Evolutionary conservation across 306 rosid genomes (phyloP).

Genomic region (Gastrolobium villosum): DNA sequence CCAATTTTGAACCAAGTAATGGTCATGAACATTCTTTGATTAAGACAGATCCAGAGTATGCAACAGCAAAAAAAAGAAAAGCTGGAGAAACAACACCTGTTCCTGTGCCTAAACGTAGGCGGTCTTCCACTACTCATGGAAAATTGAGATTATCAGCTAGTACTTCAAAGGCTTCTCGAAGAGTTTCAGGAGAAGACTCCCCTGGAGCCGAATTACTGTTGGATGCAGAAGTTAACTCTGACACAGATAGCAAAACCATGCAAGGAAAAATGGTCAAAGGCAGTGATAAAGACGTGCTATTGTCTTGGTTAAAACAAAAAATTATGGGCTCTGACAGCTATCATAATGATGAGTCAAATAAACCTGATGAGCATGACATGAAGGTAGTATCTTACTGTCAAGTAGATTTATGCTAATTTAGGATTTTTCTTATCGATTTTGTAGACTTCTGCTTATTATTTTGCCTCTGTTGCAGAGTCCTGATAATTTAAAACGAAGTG

Average conservation of each 20-base stretch:
- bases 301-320: conserved; percentile 67
- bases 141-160: conserved; percentile 60
- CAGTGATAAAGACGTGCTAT: conserved; percentile 60
- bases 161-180: conserved; percentile 55
- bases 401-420: conserved; percentile 32
- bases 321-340: conserved; percentile 56
- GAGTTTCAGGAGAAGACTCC: conserved; percentile 57
- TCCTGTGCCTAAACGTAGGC: conserved; percentile 70
- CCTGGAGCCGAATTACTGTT: conserved; percentile 46
- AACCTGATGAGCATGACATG: conserved; percentile 62
- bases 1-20: conserved; percentile 76
- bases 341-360: conserved; percentile 56
- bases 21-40: conserved; percentile 71
- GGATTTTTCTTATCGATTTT: conserved; percentile 33
- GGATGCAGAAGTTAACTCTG: conserved; percentile 53
- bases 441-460: conserved; percentile 42
- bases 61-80: conserved; percentile 67
- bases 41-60: conserved; percentile 57
- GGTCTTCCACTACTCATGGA: conserved; percentile 62
- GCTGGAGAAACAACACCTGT: conserved; percentile 56
- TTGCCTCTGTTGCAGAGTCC: conserved; percentile 65
- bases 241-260: conserved; percentile 52
- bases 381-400: conserved; percentile 57
- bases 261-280: conserved; percentile 59
- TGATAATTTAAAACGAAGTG: conserved; percentile 51